Evolutionary conservation across 768 basidiomycete species (phyloP).

Genomic region (Boletellus sp.): DNA sequence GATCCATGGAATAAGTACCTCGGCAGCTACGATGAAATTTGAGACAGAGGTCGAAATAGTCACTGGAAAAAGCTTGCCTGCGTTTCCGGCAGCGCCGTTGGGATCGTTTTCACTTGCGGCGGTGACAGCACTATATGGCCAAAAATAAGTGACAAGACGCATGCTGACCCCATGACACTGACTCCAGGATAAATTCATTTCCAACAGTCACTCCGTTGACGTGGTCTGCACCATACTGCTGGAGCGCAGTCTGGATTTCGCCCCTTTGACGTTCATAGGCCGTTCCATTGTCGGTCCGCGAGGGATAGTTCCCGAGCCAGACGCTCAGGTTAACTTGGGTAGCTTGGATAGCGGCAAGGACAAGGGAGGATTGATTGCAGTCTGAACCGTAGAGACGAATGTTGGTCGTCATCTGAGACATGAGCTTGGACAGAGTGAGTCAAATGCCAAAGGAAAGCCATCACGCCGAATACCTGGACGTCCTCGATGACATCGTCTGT

Average conservation of each 20-base stretch:
- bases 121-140: conserved; percentile 51
- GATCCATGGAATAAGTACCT: conserved; percentile 63
- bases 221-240: conserved; percentile 72
- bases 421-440: conserved; percentile 42
- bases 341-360: conserved; percentile 84
- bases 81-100: conserved; percentile 55
- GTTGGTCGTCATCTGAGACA: conserved; percentile 82
- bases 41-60: neutral
- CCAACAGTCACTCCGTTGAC: conserved; percentile 86
- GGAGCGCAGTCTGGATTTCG: conserved; percentile 60
- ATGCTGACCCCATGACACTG: conserved; percentile 14
- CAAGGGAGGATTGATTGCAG: conserved; percentile 77
- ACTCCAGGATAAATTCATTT: conserved; percentile 88
- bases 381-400: conserved; percentile 85
- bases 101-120: conserved; percentile 47
- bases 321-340: conserved; percentile 87
- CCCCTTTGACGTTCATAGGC: conserved; percentile 75
- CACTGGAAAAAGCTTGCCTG: conserved; percentile 16
- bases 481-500: conserved; percentile 60
- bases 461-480: conserved; percentile 52
- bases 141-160: conserved; percentile 1
- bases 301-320: conserved; percentile 68
- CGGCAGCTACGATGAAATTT: conserved; percentile 42
- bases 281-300: conserved; percentile 56
- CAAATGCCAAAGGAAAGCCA: neutral